Conservation (phyloP, 2,329 filamentous ascomycete genomes). For the Microascus cirrosus region DNA sequence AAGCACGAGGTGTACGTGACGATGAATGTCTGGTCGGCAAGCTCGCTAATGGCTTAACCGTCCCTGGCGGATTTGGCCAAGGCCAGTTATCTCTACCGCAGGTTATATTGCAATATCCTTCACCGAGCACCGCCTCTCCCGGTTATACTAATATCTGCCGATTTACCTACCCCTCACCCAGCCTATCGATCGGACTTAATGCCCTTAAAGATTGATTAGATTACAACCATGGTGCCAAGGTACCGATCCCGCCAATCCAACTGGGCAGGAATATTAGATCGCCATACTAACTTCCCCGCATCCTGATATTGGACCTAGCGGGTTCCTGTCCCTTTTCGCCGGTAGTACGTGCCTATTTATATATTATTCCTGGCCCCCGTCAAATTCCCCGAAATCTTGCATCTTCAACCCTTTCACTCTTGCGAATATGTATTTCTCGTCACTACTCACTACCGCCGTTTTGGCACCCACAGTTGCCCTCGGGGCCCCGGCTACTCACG, state of each 20-base stretch:
- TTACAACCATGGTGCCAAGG: background rate
- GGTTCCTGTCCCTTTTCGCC: background rate
- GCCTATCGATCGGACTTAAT: too few relatives aligned
- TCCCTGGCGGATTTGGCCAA: too few relatives aligned
- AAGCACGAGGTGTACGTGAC: too few relatives aligned
- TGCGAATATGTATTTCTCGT: constrained; percentile 16
- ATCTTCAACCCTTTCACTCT: background rate
- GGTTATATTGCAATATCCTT: too few relatives aligned
- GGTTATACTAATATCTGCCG: too few relatives aligned
- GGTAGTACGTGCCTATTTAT: background rate
- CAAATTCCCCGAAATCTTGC: background rate
- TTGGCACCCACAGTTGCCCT: constrained; percentile 15
- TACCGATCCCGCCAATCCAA: background rate
- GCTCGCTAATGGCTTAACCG: too few relatives aligned
- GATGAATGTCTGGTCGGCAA: too few relatives aligned
- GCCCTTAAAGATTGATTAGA: background rate
- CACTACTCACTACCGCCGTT: constrained; percentile 12
- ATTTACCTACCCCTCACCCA: too few relatives aligned
- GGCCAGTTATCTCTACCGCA: too few relatives aligned
- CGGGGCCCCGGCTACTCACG: constrained; percentile 13
- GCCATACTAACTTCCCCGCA: background rate
- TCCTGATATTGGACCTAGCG: background rate
- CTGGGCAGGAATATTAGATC: background rate
- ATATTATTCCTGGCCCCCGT: background rate
- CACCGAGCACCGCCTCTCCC: too few relatives aligned